Base-by-base conservation (phyloP, 371 early-diverging fungal genomes). In the Mortierella sp. region DNA sequence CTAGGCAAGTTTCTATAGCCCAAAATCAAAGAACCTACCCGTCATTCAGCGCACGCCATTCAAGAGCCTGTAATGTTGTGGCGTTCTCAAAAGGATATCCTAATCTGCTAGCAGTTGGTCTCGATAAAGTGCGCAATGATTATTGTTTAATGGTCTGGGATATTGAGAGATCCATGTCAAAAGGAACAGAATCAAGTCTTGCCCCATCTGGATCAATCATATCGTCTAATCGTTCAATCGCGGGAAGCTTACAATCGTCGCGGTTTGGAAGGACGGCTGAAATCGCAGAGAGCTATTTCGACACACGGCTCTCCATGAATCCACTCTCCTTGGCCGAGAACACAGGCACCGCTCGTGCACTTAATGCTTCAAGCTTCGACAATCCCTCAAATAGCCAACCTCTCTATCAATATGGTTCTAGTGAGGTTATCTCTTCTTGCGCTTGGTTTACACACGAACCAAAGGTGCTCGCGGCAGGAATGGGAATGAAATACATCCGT, bases 141-240 rank as follows among this genome's bases (percentile, higher is more conserved):
- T 86, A 86, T 17, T 91, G 91, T 67, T 74, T 95, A 47, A 78
- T 92, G 66, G 89, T 96, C 2, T 96, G 93, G 94, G 94, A 96
- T 82, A 79, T 89, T 9, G 86, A 87, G 35, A 86, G 88, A 72
- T 85, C 90, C 31, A 54, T 70, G 53, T 62, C 71, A 15, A 47
- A 56, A 32, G 61, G 53, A 45, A 31, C 64, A 34, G 75, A 78
- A 2, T 59, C 79, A 29, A 65, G 57, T 31, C 70, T 62, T 51
- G 70, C 80, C 3, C 80, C 80, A 1, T 70, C 80, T 32, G 80
- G 80, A 34, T 47, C 70, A 15, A 79, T 79, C 40, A 37, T 64
- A 17, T 28, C 66, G 23, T 35, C 56, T 32, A 68, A 68, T 31
- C 72, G 77, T 8, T 68, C 73, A 37, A 35, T 66, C 23, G 37